Evolutionary conservation across 805 yeast genomes (phyloP).

Genomic region (Ogataea thermomethanolica): DNA sequence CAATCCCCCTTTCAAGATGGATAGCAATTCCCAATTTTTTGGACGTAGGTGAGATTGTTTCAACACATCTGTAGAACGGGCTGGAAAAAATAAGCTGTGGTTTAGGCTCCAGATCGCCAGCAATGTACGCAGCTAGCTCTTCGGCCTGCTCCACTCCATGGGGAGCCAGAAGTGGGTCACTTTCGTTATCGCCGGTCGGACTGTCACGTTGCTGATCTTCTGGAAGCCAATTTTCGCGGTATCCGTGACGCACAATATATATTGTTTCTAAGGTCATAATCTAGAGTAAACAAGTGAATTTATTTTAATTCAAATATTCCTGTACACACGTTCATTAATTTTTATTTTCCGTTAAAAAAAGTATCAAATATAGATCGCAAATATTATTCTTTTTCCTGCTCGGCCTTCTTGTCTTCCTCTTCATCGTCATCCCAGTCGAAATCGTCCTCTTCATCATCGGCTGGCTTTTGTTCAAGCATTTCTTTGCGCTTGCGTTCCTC

Average conservation of each 20-base stretch:
- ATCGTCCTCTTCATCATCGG: conserved; percentile 40
- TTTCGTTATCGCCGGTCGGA: conserved; percentile 79
- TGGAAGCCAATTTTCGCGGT: conserved; percentile 86
- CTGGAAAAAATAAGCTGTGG: conserved; percentile 74
- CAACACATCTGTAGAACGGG: conserved; percentile 87
- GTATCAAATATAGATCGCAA: neutral
- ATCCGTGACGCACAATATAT: conserved; percentile 83
- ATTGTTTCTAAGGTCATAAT: conserved; percentile 53
- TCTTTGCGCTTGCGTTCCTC: conserved; percentile 67
- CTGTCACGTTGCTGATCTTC: conserved; percentile 78
- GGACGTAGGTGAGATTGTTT: conserved; percentile 74
- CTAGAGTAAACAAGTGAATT: neutral
- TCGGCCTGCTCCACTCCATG: conserved; percentile 88
- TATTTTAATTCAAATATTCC: neutral
- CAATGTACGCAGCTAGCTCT: conserved; percentile 64
- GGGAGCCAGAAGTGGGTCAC: conserved; percentile 83
- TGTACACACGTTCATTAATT: neutral
- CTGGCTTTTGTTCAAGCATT: conserved; percentile 43
- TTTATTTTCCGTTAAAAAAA: neutral
- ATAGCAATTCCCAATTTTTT: conserved; percentile 54
- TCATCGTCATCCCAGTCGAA: conserved; percentile 53
- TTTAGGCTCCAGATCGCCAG: conserved; percentile 42
- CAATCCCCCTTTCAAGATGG: conserved; percentile 74
- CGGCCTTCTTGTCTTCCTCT: conserved; percentile 38
- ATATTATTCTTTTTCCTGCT: conserved; percentile 1